These are phyloP conservation scores for Alternaria triticina DNA, from an alignment of 2,329 filamentous ascomycete genomes.

Conservation along the genomic window DNA sequence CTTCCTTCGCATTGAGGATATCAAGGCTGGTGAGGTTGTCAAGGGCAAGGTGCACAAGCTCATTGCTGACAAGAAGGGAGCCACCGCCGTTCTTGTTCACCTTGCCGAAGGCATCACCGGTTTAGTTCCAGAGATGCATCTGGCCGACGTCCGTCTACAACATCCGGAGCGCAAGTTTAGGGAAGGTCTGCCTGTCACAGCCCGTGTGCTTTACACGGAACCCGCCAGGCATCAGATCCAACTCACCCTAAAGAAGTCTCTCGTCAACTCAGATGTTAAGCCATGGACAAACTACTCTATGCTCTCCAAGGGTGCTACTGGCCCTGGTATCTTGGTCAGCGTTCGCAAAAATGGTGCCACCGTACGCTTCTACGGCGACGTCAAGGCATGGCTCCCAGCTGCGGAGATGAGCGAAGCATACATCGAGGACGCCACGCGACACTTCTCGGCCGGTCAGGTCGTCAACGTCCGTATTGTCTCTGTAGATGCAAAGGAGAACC, in stretches of 20 bases:
- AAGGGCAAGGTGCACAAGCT: conserved; percentile 86
- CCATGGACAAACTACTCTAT: conserved; percentile 80
- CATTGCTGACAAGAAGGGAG: conserved; percentile 76
- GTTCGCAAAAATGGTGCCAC: conserved; percentile 80
- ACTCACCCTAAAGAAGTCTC: conserved; percentile 90
- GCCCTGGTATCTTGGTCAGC: conserved; percentile 85
- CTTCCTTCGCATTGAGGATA: conserved; percentile 90
- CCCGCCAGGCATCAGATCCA: conserved; percentile 77
- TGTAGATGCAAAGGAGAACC: conserved; percentile 72
- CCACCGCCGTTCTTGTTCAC: conserved; percentile 81
- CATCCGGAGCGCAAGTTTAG: conserved; percentile 97
- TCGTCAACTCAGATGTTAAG: conserved; percentile 87
- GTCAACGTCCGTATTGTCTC: conserved; percentile 88
- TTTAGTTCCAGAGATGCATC: conserved; percentile 85
- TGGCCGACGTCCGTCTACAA: conserved; percentile 85
- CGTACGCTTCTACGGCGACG: conserved; percentile 86
- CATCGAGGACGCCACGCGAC: conserved; percentile 85
- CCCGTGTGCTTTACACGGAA: conserved; percentile 82
- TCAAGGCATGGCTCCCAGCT: conserved; percentile 87
- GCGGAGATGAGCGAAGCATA: conserved; percentile 98
- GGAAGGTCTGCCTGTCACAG: conserved; percentile 82
- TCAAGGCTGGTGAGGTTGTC: conserved; percentile 80
- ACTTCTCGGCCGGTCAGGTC: conserved; percentile 90
- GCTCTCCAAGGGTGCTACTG: conserved; percentile 75
- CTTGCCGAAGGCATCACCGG: conserved; percentile 86